Conservation (phyloP, 2,329 filamentous ascomycete species). For the Curvularia lunata region DNA sequence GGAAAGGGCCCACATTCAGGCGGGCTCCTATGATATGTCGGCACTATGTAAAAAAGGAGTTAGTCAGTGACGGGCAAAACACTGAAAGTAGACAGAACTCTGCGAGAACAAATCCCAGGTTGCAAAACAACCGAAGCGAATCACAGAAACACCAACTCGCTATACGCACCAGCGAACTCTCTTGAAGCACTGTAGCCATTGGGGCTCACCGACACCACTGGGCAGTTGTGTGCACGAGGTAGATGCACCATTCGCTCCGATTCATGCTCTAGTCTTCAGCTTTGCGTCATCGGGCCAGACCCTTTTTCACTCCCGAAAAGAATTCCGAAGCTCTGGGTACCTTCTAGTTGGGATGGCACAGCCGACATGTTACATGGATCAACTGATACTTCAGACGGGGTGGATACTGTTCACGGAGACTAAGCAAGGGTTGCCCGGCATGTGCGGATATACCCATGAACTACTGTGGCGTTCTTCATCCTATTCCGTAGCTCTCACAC, state of each 20-base stretch:
- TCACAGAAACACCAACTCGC: background rate
- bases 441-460: background rate
- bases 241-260: background rate
- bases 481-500: background rate
- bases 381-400: background rate
- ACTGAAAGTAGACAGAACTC: background rate
- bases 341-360: constrained; percentile 1
- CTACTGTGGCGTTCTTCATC: background rate
- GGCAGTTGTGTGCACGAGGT: no score
- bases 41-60: background rate
- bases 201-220: background rate
- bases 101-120: background rate
- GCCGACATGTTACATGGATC: background rate
- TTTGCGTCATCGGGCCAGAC: background rate
- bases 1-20: background rate
- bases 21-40: background rate
- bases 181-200: background rate
- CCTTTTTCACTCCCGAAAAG: background rate
- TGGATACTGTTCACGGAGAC: background rate
- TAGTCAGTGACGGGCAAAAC: background rate
- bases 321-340: background rate
- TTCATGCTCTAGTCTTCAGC: background rate
- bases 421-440: background rate
- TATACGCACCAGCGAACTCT: background rate
- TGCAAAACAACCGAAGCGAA: background rate